Evolutionary conservation across 768 basidiomycete species (phyloP), one percentile per base, ranked within the genome.

Genomic region (Saitozyma podzolica): DNA sequence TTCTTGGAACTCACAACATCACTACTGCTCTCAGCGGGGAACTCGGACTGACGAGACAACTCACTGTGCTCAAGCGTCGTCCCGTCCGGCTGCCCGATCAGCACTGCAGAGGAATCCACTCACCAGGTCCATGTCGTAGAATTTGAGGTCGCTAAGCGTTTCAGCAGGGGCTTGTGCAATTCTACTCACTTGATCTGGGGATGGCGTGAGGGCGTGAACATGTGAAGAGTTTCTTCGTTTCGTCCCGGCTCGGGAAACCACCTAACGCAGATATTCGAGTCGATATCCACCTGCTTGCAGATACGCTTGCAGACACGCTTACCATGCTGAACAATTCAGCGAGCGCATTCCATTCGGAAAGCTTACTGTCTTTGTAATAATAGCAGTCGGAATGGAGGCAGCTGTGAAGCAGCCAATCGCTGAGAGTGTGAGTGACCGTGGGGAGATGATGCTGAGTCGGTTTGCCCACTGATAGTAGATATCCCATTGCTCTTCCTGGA

Each of bases 191-290:
- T n/a, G 8, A 50, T 13, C 8, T 5, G 29, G 16, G 10, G 53
- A 5, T 41, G 42, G 20, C 29, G 41, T 11, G 58, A 51, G 11
- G 40, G 9, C 9, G 43, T 19, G 29, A 59, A 59, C 40, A 39
- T 51, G 6, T 49, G 50, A 7, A 59, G 42, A 17, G 40, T 59
- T n/a, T 51, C 42, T 9, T 52, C 40, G 17, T 37, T 52, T 19
- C 59, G n/a, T 54, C 59, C 59, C 8, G 11, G 16, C 37, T 61
- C 59, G 2, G 59, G 59, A 54, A 61, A 61, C 59, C 59, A 61
- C 59, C 59, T 29, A 29, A 2, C 29, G 29, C 29, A 5, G 29
- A 29, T 29, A 29, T 29, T 29, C 29, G 2, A 29, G 29, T 29
- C 29, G 29, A 29, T 29, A 29, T 29, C 2, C 29, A 29, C 2